Percentiles rank a stretch among this genome's conserved stretches.
These are phyloP conservation scores for Neoboletus subvelutipes DNA, from an alignment of 768 basidiomycete genomes.

Conservation along the genomic window DNA sequence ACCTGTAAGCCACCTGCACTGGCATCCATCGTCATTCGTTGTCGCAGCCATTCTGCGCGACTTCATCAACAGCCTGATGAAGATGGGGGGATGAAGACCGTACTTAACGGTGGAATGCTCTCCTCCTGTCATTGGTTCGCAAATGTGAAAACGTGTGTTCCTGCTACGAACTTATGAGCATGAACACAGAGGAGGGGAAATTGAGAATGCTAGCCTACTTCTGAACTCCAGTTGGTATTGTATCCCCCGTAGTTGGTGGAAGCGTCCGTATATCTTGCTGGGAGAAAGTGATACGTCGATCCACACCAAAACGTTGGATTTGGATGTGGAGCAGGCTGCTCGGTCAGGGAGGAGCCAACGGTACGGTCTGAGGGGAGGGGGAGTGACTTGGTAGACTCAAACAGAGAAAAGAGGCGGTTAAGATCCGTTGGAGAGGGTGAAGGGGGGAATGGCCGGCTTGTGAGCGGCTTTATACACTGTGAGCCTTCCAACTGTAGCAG, in stretches of 20 bases:
- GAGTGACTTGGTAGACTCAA: not conserved
- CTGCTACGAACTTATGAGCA: not conserved
- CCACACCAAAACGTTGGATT: not conserved
- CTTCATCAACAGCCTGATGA: not conserved
- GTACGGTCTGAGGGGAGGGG: not conserved
- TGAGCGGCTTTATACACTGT: not conserved
- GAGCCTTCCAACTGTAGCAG: not conserved
- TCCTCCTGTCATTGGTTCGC: not conserved
- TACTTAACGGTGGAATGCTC: not conserved
- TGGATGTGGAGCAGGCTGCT: not conserved
- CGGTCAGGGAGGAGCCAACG: not conserved
- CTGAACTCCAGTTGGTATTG: not conserved
- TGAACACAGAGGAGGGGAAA: no score
- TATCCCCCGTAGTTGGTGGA: not conserved
- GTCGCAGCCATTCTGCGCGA: not conserved
- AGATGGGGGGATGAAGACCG: not conserved
- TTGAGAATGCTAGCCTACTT: not conserved
- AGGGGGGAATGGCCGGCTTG: not conserved
- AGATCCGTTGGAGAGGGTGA: not conserved
- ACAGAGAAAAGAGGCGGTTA: not conserved
- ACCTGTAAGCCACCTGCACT: conserved; percentile 6
- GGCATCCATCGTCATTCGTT: not conserved
- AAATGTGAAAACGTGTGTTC: not conserved
- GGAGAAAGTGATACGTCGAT: not conserved
- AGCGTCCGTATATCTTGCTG: not conserved